phyloP scores from a whole-genome alignment of 2,329 filamentous ascomycete species.

The Atkinsonella texensis region DNA sequence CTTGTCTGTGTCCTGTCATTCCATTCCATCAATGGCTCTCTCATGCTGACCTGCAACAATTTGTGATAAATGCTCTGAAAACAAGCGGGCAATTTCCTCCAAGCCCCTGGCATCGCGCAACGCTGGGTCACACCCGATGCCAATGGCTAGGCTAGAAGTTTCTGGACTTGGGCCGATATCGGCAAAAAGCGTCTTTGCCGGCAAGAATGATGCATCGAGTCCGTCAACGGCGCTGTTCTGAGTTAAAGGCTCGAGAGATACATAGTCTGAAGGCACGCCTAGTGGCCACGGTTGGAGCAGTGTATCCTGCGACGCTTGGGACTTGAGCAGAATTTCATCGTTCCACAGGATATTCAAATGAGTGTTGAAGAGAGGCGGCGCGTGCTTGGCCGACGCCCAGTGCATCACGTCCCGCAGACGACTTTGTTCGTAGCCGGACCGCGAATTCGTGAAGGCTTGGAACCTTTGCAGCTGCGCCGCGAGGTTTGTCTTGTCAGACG shows the following conservation, averaged over 20 bases:
- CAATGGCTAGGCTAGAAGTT: not conserved
- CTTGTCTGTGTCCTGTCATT: not conserved
- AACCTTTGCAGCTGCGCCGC: not conserved
- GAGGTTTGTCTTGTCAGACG: not conserved
- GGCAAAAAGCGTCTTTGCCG: not conserved
- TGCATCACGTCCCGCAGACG: constrained; percentile 2
- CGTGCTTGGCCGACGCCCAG: not conserved
- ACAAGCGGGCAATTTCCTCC: not conserved
- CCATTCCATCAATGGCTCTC: not conserved
- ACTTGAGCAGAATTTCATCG: not conserved
- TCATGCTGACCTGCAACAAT: not conserved
- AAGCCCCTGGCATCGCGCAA: not conserved
- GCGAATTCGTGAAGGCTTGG: not conserved
- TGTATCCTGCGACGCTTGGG: not conserved
- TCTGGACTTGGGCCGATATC: not conserved
- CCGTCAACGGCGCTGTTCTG: not conserved
- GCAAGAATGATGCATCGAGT: not conserved
- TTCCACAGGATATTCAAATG: constrained; percentile 4
- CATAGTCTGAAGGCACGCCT: not conserved
- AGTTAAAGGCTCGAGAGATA: not conserved
- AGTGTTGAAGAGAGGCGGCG: constrained; percentile 1
- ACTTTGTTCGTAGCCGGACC: constrained; percentile 5
- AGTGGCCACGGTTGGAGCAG: not conserved
- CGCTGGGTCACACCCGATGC: not conserved
- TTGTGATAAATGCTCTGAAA: not conserved